Conservation (phyloP, 768 basidiomycete genomes). For the Cystofilobasidium ferigula region DNA sequence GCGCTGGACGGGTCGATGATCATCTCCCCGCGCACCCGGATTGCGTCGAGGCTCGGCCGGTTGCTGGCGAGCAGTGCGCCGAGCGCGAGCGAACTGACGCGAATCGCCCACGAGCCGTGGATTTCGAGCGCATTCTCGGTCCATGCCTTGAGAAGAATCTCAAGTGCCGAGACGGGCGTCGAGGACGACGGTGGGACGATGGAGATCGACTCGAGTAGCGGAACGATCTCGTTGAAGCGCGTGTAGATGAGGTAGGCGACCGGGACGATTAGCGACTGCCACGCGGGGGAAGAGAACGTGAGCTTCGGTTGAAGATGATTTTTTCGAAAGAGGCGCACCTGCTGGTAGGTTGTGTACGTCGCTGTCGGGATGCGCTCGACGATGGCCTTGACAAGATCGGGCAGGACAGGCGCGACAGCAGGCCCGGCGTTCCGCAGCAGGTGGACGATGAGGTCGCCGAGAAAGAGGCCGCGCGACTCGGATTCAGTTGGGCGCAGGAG, state of each 20-base stretch:
- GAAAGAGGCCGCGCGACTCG: conserved; percentile 82
- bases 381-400: conserved; percentile 76
- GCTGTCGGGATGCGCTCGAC: conserved; percentile 67
- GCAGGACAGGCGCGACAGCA: conserved; percentile 68
- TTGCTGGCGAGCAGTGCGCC: conserved; percentile 51
- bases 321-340: conserved; percentile 48
- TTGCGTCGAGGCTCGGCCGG: conserved; percentile 52
- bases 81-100: conserved; percentile 69
- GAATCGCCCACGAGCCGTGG: conserved; percentile 86
- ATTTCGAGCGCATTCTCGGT: conserved; percentile 89
- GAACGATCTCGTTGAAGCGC: conserved; percentile 67
- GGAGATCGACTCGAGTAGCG: conserved; percentile 58
- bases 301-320: conserved; percentile 14
- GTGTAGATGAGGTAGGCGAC: conserved; percentile 87
- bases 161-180: conserved; percentile 52
- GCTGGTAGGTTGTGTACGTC: conserved; percentile 80
- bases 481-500: conserved; percentile 63
- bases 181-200: conserved; percentile 27
- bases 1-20: conserved; percentile 52
- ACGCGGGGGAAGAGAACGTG: neutral
- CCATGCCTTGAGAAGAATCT: conserved; percentile 83
- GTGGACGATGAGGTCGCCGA: conserved; percentile 92
- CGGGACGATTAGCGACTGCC: conserved; percentile 74
- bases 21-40: conserved; percentile 82
- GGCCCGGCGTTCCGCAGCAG: conserved; percentile 73